Evolutionary conservation across 352 stramenopile genomes (phyloP).

Genomic region (Aphanomyces cochlioides): DNA sequence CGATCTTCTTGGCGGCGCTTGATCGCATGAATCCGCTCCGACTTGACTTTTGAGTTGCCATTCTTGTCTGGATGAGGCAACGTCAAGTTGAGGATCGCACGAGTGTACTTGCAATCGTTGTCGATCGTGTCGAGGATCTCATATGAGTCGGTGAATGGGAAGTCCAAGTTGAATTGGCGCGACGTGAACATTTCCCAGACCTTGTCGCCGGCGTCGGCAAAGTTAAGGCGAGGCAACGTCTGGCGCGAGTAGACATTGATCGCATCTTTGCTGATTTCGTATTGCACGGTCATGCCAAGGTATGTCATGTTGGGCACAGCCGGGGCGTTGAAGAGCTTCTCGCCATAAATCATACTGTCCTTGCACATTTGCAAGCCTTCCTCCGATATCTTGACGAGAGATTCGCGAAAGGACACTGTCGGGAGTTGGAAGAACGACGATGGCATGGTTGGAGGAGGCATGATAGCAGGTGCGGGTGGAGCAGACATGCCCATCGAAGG

Average conservation of each 20-base stretch:
- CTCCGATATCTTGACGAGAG: constrained; percentile 57
- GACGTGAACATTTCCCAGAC: constrained; percentile 76
- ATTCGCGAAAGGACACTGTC: constrained; percentile 75
- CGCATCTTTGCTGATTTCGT: constrained; percentile 83
- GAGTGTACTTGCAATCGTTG: constrained; percentile 75
- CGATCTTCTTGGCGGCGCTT: constrained; percentile 76
- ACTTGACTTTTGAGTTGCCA: constrained; percentile 74
- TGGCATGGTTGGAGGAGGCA: constrained; percentile 32
- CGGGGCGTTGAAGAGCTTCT: constrained; percentile 69
- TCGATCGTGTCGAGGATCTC: constrained; percentile 73
- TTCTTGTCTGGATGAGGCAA: constrained; percentile 67
- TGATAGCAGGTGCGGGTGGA: constrained; percentile 14
- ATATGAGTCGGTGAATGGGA: constrained; percentile 70
- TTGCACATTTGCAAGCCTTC: constrained; percentile 58
- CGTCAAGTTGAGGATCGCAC: constrained; percentile 73
- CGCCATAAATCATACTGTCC: constrained; percentile 66
- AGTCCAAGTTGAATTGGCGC: constrained; percentile 73
- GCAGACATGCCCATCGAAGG: constrained; percentile 31
- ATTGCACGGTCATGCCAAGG: constrained; percentile 84
- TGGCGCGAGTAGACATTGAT: constrained; percentile 86
- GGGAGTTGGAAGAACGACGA: constrained; percentile 67
- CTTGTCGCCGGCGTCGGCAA: constrained; percentile 48
- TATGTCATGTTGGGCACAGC: constrained; percentile 88
- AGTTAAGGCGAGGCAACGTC: constrained; percentile 75
- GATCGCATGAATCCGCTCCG: constrained; percentile 70